Conservation (phyloP, 495 filamentous ascomycete genomes). For the Choiromyces venosus region DNA sequence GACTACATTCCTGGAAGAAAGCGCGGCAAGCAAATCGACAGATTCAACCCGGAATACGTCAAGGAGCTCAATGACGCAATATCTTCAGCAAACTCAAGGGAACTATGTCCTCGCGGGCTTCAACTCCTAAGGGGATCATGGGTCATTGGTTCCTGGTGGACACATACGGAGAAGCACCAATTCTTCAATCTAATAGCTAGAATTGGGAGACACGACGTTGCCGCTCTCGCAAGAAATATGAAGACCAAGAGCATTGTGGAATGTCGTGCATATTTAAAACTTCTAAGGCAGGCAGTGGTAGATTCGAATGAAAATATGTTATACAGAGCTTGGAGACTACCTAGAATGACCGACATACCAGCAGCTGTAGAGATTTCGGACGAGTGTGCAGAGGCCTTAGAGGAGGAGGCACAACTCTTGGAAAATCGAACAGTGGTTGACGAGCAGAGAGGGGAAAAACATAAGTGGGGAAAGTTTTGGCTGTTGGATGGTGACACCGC, state of each 20-base stretch:
- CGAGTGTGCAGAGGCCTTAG: constrained; percentile 61
- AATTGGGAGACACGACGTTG: constrained; percentile 57
- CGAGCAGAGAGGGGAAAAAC: constrained; percentile 53
- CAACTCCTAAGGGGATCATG: constrained; percentile 8
- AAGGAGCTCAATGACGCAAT: constrained; percentile 57
- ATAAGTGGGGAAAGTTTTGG: constrained; percentile 52
- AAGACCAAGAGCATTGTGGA: constrained; percentile 69
- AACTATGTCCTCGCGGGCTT: constrained; percentile 13
- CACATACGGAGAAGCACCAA: constrained; percentile 57
- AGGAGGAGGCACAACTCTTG: constrained; percentile 60
- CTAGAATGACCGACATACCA: constrained; percentile 50
- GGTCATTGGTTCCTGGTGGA: constrained; percentile 52
- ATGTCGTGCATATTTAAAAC: constrained; percentile 59
- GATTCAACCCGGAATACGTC: constrained; percentile 54
- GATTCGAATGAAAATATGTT: constrained; percentile 26
- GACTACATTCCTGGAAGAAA: constrained; percentile 7
- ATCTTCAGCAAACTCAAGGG: constrained; percentile 43
- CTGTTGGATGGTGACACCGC: constrained; percentile 50
- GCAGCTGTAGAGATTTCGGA: constrained; percentile 67
- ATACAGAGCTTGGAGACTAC: constrained; percentile 8
- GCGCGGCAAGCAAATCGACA: constrained; percentile 23
- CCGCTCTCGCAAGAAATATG: constrained; percentile 58
- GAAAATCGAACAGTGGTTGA: constrained; percentile 53
- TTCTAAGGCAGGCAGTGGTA: constrained; percentile 53
- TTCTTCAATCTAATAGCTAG: constrained; percentile 62